Percentiles rank a stretch among this genome's conserved stretches.
Evolutionary conservation across 495 filamentous ascomycete species (phyloP).

Genomic region (Penicillium parvum): DNA sequence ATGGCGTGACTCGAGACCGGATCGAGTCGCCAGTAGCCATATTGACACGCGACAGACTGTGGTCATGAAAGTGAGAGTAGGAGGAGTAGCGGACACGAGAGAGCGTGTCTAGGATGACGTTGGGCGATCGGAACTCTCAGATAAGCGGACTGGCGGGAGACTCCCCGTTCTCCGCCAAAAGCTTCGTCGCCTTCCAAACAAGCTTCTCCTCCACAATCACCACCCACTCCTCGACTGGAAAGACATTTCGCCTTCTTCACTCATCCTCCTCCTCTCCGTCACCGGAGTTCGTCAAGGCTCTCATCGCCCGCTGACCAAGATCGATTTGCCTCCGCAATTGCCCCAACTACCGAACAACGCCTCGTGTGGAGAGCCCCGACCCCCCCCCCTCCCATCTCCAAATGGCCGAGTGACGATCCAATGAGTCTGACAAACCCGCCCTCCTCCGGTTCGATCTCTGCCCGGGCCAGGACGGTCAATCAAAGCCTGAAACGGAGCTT

Average conservation of each 20-base stretch:
- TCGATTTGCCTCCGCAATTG: background rate
- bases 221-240: background rate
- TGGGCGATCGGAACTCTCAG: background rate
- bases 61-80: background rate
- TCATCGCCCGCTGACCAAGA: too few relatives aligned
- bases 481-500: constrained; percentile 67
- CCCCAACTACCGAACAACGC: background rate
- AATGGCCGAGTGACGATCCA: constrained; percentile 19
- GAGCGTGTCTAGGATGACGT: background rate
- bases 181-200: background rate
- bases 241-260: too few relatives aligned
- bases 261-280: background rate
- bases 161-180: background rate
- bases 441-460: constrained; percentile 49
- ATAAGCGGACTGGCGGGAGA: too few relatives aligned
- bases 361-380: constrained; percentile 4
- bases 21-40: constrained; percentile 21
- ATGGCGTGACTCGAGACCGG: constrained; percentile 47
- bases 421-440: constrained; percentile 56
- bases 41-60: background rate
- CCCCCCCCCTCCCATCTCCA: background rate
- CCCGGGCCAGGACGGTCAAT: constrained; percentile 38
- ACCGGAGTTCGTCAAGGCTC: too few relatives aligned
- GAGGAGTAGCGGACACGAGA: background rate
- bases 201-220: background rate